phyloP scores from a whole-genome alignment of 2,329 filamentous ascomycete genomes.

The Thielaviopsis populi region DNA sequence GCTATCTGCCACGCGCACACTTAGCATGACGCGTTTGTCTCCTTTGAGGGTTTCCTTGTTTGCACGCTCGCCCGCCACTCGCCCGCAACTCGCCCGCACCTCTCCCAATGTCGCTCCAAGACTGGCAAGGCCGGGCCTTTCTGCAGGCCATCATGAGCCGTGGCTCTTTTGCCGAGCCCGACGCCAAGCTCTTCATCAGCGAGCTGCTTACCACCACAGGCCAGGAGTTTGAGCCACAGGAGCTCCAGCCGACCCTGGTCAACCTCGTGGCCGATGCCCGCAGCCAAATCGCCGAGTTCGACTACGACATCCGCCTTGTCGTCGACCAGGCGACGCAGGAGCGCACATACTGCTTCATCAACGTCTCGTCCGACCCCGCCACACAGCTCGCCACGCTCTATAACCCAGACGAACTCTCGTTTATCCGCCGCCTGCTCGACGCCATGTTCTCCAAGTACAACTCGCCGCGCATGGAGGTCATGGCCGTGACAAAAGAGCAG shows the following conservation, averaged over 20 bases:
- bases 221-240: slow-evolving; percentile 35
- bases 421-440: slow-evolving; percentile 75
- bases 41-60: too few species aligned
- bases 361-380: slow-evolving; percentile 68
- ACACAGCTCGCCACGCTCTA: slow-evolving; percentile 78
- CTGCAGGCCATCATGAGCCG: slow-evolving; percentile 75
- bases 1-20: not conserved
- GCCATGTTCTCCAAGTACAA: slow-evolving; percentile 88
- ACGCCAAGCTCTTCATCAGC: slow-evolving; percentile 61
- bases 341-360: slow-evolving; percentile 71
- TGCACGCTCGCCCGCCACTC: not conserved
- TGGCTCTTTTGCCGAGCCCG: slow-evolving; percentile 58
- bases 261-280: slow-evolving; percentile 58
- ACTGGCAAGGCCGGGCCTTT: slow-evolving; percentile 53
- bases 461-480: slow-evolving; percentile 59
- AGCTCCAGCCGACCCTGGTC: slow-evolving; percentile 53
- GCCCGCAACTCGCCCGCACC: not conserved
- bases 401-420: slow-evolving; percentile 71
- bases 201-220: slow-evolving; percentile 50
- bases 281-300: slow-evolving; percentile 58
- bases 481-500: slow-evolving; percentile 68
- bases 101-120: not conserved
- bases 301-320: slow-evolving; percentile 71
- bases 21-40: not conserved
- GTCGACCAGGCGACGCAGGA: slow-evolving; percentile 51